Evolutionary conservation across 805 yeast genomes (phyloP), one percentile per base, ranked within the genome.

Genomic region (Wickerhamomyces queroliae): DNA sequence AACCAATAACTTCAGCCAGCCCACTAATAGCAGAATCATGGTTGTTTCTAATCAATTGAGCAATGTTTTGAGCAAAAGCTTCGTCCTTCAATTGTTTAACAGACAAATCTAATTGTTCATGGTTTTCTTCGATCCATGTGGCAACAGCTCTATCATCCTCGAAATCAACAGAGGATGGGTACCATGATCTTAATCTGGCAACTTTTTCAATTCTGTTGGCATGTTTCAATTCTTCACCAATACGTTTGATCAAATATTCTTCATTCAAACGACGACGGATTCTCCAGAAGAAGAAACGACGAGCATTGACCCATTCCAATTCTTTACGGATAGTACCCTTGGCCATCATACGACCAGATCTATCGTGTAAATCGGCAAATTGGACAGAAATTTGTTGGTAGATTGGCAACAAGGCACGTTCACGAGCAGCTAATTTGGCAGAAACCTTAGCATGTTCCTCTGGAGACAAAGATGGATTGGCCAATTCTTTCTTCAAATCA

Each of bases 231-330:
- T 78, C 81, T 42, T 76, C 80, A 39, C 78, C 76, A 50, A 90
- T 75, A 58, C 84, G 76, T 63, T 76, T 80, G 62, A 88, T 69
- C 60, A 91, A 70, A 64, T 88, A 87, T 63, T 87, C 95, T 67
- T 93, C 99, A 60, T 85, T 82, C 64, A 93, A 71, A 64, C 96
- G 87, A 68, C 99, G 83, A 70, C 97, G 86, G 46, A 88, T 77
- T 66, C 99, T 82, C 99, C 99, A 93, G 93, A 87, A 93, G 80
- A 93, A 93, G 80, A 75, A 86, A 58, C 98, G 80, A 73, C 99
- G 87, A 23, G 97, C 77, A 37, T 89, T 74, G 34, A 64, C 63
- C 96, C 96, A 90, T 55, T 83, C 80, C 39, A 93, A 67, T 53
- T 88, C 93, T 60, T 84, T 83, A 52, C 83, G 76, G 55, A 93